Conservation (phyloP, 2,329 filamentous ascomycete species). For the Pseudocercospora eumusae region DNA sequence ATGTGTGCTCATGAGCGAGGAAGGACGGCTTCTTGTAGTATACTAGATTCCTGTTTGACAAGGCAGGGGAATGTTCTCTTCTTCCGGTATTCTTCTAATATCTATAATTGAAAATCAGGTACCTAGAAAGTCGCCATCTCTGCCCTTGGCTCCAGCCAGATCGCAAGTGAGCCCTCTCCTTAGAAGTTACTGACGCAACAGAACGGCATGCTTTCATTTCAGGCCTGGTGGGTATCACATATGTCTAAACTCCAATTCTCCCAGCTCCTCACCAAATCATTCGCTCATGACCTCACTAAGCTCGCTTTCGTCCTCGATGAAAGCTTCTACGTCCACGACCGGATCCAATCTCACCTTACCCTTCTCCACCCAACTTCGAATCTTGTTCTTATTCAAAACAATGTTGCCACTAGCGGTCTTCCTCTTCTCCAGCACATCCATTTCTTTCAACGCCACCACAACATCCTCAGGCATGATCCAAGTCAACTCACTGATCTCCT, state of each 20-base stretch:
- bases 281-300: slow-evolving; percentile 28
- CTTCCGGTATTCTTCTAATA: not conserved
- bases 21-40: slow-evolving; percentile 3
- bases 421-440: slow-evolving; percentile 67
- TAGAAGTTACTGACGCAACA: not conserved
- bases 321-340: slow-evolving; percentile 73
- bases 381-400: slow-evolving; percentile 58
- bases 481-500: slow-evolving; percentile 72
- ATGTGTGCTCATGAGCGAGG: not conserved
- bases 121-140: not conserved
- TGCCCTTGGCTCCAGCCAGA: not conserved
- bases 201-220: not conserved
- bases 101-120: not conserved
- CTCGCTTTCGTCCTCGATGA: slow-evolving; percentile 65
- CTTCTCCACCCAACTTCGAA: slow-evolving; percentile 67
- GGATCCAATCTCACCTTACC: slow-evolving; percentile 65
- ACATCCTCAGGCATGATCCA: slow-evolving; percentile 88
- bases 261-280: not conserved
- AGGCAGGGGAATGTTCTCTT: not conserved
- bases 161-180: too few relatives aligned
- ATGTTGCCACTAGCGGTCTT: slow-evolving; percentile 55
- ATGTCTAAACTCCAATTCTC: not conserved
- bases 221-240: not conserved
- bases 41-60: not conserved
- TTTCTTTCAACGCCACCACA: slow-evolving; percentile 72